These are phyloP conservation scores for Claviceps sp. DNA, from an alignment of 2,329 filamentous ascomycete species.

Conservation along the genomic window DNA sequence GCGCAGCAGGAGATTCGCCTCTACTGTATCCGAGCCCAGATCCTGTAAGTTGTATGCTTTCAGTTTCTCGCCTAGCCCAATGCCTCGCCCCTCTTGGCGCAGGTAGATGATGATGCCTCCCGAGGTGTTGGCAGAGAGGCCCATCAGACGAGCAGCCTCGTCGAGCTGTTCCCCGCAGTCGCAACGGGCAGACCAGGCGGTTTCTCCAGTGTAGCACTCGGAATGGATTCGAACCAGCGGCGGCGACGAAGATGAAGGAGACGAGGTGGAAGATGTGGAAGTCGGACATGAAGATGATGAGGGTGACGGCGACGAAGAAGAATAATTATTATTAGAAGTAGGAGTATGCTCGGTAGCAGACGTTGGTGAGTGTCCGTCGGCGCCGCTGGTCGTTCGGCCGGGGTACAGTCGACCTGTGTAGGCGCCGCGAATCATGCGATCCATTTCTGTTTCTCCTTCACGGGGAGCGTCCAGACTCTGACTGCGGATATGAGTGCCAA, in stretches of 20 bases:
- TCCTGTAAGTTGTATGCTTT: conserved; percentile 98
- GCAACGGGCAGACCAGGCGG: conserved; percentile 93
- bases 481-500: conserved; percentile 73
- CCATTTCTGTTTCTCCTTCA: conserved; percentile 70
- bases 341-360: neutral
- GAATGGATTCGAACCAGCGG: conserved; percentile 91
- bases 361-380: conserved; percentile 11
- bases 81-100: conserved; percentile 89
- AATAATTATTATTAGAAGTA: neutral
- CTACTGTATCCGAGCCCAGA: conserved; percentile 91
- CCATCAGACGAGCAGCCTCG: conserved; percentile 90
- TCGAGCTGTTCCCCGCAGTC: conserved; percentile 97
- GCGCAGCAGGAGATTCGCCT: conserved; percentile 80
- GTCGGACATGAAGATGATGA: neutral
- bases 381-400: conserved; percentile 62
- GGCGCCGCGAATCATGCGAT: conserved; percentile 86
- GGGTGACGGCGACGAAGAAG: neutral
- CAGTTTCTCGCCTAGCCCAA: conserved; percentile 86
- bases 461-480: conserved; percentile 55
- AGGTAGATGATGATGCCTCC: conserved; percentile 93
- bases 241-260: conserved; percentile 7
- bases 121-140: conserved; percentile 44
- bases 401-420: conserved; percentile 83
- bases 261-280: neutral
- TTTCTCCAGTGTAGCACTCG: conserved; percentile 97